A percentile compares a stretch with the other conserved stretches of the same genome.
phyloP scores from a whole-genome alignment of 305 asterid genomes.

The Petunia hybrid region DNA sequence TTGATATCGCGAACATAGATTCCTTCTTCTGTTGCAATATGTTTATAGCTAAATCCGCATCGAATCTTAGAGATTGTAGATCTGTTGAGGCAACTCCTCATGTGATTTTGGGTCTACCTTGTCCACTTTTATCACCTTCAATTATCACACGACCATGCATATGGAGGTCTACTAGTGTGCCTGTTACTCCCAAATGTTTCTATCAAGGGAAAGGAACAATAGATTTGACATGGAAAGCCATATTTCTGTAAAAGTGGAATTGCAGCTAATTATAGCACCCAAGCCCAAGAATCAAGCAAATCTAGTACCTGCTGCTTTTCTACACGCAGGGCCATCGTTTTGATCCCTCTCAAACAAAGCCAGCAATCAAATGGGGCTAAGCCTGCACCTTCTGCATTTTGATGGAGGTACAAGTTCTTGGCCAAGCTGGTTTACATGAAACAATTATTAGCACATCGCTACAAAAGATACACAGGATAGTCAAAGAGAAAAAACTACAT shows the following conservation, averaged over 20 bases:
- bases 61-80: too few species aligned
- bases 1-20: too few species aligned
- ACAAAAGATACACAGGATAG: slow-evolving; percentile 18
- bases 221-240: background rate
- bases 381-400: slow-evolving; percentile 94
- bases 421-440: slow-evolving; percentile 60
- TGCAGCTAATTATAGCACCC: background rate
- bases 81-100: too few species aligned
- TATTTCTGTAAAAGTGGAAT: background rate
- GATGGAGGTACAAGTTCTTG: slow-evolving; percentile 72
- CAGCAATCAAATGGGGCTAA: slow-evolving; percentile 97
- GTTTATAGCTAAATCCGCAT: too few species aligned
- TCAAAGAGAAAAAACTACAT: background rate
- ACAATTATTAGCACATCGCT: slow-evolving; percentile 23
- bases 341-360: slow-evolving; percentile 90
- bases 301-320: slow-evolving; percentile 81
- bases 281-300: background rate
- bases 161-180: background rate
- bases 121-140: background rate
- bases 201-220: too few species aligned
- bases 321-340: slow-evolving; percentile 86
- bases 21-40: too few species aligned
- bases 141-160: background rate
- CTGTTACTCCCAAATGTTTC: background rate
- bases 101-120: too few species aligned